Evolutionary conservation across 202 grass and related monocot genomes (phyloP), one percentile per base, ranked within the genome.

Genomic region (Zoysia matrella): DNA sequence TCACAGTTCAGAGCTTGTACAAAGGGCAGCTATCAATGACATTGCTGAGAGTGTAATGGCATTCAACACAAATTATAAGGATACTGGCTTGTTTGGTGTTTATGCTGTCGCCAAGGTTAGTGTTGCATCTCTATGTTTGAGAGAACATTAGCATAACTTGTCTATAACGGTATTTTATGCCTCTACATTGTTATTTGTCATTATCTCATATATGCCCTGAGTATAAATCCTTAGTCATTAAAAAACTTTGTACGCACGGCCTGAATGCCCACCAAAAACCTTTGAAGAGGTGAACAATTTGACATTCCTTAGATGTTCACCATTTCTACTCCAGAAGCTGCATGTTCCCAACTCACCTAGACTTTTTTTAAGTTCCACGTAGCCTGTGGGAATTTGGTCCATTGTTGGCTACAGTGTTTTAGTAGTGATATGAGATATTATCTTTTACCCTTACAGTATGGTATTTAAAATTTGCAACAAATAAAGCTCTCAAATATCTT

Each of bases 21-120:
- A 99, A 86, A 92, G 87, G 82, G 90, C 86, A 83, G 91, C 93
- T 12, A 96, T 99, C 70, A 96, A 96, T 89, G 96, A 96, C 47
- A 93, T 99, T 60, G 96, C 96, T 71, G 96, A 99, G 87, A 99
- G 93, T 80, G 81, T 94, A 85, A 96, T 94, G 96, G 91, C 93
- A 73, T 99, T 99, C 78, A 99, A 96, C 43, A 94, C 93, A 2
- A 99, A 99, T 70, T 99, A 99, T 39, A 99, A 99, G 85, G 96
- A 96, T 69, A 94, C 88, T 76, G 96, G 96, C 50, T 81, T 96
- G 22, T 99, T 99, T 90, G 96, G 96, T 84, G 93, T 99, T 73
- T 95, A 99, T 71, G 96, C 93, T 64, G 83, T 99, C 57, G 96
- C 93, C 54, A 96, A 99, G 91, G 93, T 94, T 69, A 53, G 78